phyloP scores from a whole-genome alignment of 148 eudicot species.

The Chenopodium quinoa region DNA sequence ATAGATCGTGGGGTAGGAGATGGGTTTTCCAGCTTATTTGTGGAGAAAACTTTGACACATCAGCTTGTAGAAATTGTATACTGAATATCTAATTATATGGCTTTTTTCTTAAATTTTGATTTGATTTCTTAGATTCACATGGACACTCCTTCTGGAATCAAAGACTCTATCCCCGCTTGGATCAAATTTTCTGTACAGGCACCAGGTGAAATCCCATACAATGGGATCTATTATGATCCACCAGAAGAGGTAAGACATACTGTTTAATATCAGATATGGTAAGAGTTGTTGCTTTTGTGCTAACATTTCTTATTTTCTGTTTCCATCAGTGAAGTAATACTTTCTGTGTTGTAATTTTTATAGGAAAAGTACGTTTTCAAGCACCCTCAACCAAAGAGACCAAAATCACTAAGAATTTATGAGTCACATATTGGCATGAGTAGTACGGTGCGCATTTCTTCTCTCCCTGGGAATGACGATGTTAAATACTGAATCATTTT shows the following conservation, averaged over 20 bases:
- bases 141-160: slow-evolving; percentile 95
- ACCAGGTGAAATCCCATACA: slow-evolving; percentile 85
- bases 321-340: not conserved
- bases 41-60: not conserved
- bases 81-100: not conserved
- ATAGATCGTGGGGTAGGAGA: not conserved
- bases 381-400: slow-evolving; percentile 88
- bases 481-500: not conserved
- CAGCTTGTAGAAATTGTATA: no score
- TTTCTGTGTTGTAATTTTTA: slow-evolving; percentile 21
- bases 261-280: not conserved
- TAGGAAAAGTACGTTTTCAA: slow-evolving; percentile 83
- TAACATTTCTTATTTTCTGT: not conserved
- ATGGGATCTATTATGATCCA: slow-evolving; percentile 98
- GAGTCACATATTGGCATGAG: slow-evolving; percentile 99
- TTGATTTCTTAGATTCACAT: slow-evolving; percentile 68
- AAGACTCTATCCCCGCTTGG: slow-evolving; percentile 99
- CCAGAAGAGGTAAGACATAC: slow-evolving; percentile 74
- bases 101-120: not conserved
- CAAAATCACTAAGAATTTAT: slow-evolving; percentile 86
- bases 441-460: slow-evolving; percentile 66
- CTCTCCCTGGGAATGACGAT: not conserved
- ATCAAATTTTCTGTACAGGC: slow-evolving; percentile 91
- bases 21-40: not conserved
- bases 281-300: slow-evolving; percentile 6